phyloP scores from a whole-genome alignment of 2,329 filamentous ascomycete genomes.

The Fusarium anthophilum region DNA sequence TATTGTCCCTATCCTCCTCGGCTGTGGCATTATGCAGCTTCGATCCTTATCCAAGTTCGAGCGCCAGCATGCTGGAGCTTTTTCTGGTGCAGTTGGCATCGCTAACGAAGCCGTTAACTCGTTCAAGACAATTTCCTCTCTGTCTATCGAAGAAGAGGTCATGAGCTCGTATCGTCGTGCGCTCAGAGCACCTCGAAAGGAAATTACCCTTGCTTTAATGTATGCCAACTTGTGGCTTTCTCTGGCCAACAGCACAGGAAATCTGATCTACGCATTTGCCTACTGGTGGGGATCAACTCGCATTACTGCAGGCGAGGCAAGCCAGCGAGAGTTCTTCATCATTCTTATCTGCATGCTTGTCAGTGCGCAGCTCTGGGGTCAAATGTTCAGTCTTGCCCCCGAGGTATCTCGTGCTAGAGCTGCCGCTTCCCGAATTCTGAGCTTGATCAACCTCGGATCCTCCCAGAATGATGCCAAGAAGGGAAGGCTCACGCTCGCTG shows the following conservation, averaged over 20 bases:
- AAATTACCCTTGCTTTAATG: constrained; percentile 59
- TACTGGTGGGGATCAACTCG: constrained; percentile 84
- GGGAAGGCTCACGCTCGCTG: constrained; percentile 12
- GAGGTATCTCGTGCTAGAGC: constrained; percentile 75
- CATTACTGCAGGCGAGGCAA: constrained; percentile 72
- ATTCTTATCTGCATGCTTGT: constrained; percentile 77
- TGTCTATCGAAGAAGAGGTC: constrained; percentile 63
- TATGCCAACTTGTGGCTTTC: constrained; percentile 69
- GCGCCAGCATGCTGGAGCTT: constrained; percentile 70
- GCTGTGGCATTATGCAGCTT: constrained; percentile 75
- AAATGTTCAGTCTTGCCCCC: constrained; percentile 78
- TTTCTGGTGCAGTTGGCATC: constrained; percentile 69
- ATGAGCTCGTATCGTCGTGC: constrained; percentile 62
- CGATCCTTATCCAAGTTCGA: constrained; percentile 70
- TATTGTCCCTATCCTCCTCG: constrained; percentile 73
- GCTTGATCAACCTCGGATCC: constrained; percentile 57
- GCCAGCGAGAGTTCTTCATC: constrained; percentile 76
- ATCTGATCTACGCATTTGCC: constrained; percentile 77
- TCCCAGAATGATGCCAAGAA: constrained; percentile 34
- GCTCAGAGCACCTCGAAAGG: constrained; percentile 62
- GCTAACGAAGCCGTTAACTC: constrained; percentile 74
- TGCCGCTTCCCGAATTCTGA: constrained; percentile 67
- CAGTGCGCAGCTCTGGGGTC: constrained; percentile 76
- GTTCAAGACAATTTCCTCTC: constrained; percentile 69
- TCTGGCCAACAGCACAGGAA: constrained; percentile 67